Evolutionary conservation across 2,329 filamentous ascomycete genomes (phyloP), one percentile per base, ranked within the genome.

Genomic region (Ascochyta lentis): DNA sequence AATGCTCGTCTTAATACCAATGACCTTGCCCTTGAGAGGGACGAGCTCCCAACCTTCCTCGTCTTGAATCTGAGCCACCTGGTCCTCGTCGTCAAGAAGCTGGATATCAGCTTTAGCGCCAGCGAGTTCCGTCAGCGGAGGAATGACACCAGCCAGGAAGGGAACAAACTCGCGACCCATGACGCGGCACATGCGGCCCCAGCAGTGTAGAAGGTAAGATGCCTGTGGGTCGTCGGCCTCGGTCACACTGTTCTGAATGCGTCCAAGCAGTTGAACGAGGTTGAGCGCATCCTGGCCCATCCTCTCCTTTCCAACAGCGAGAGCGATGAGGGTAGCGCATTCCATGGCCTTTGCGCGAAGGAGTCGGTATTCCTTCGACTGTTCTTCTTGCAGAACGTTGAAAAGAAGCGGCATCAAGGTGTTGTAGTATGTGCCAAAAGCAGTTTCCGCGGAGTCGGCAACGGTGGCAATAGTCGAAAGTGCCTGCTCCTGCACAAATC

Each of bases 21-120:
- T 97, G 77, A 96, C 91, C 81, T 98, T 98, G 64, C 95, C 95
- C 79, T 96, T 96, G 52, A 99, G 84, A 8, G 95, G 95, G 15
- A 99, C 92, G 64, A 99, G 83, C 76, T 99, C 95, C 95, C 95
- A 99, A 39, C 94, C 94, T 54, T 97, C 94, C 69, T 98, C 94
- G 69, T 95, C 90, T 75, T 96, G 91, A 59, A 97, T 88, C 71
- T 92, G 88, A 67, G 96, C 92, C 34, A 96, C 90, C 76, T 96
- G 91, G 29, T 97, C 94, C 54, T 98, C 93, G 65, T 96, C 93
- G 64, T 98, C 95, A 34, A 99, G 81, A 40, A 99, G 84, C 76
- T 98, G 95, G 56, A 99, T 96, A 69, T 99, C 95, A 26, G 95
- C 95, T 82, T 97, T 98, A 49, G 95, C 93, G 66, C 91, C 90